Evolutionary conservation across 192 early-diverging fungal species (phyloP).

Genomic region (Gamsiella multidivaricata): DNA sequence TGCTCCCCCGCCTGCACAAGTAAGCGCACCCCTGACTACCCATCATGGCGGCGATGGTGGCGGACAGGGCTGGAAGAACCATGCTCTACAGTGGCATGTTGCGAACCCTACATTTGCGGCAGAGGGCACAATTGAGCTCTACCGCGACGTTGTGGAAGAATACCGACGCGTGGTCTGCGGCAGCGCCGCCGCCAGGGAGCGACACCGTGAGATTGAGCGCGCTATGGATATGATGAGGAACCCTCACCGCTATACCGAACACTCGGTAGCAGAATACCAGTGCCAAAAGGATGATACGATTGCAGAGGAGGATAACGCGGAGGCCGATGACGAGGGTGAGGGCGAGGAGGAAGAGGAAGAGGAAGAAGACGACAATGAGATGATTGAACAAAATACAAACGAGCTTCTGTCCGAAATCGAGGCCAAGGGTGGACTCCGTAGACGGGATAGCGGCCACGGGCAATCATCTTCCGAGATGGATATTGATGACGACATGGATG

Average conservation of each 20-base stretch:
- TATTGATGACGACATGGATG: conserved; percentile 33
- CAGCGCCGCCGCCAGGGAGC: conserved; percentile 23
- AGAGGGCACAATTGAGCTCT: conserved; percentile 48
- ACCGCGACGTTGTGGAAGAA: conserved; percentile 44
- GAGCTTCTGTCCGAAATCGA: conserved; percentile 39
- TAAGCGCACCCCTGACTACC: conserved; percentile 11
- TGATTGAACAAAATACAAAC: conserved; percentile 18
- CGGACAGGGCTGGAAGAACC: conserved; percentile 50
- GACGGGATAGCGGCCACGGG: conserved; percentile 49
- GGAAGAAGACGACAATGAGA: conserved; percentile 10
- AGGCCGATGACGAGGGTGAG: conserved; percentile 16
- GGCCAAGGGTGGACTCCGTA: conserved; percentile 48
- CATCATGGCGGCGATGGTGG: conserved; percentile 36
- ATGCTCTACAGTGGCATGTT: conserved; percentile 50
- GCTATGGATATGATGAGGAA: conserved; percentile 47
- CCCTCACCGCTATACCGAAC: conserved; percentile 25
- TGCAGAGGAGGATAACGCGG: background rate
- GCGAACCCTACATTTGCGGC: conserved; percentile 54
- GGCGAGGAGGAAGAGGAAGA: conserved; percentile 13
- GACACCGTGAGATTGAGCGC: conserved; percentile 29
- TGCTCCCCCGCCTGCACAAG: conserved; percentile 39
- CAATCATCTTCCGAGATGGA: conserved; percentile 51
- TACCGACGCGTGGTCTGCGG: conserved; percentile 44
- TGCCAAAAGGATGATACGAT: background rate
- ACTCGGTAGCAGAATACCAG: background rate